Evolutionary conservation across 768 basidiomycete genomes (phyloP).

Genomic region (Naganishia kalamii): DNA sequence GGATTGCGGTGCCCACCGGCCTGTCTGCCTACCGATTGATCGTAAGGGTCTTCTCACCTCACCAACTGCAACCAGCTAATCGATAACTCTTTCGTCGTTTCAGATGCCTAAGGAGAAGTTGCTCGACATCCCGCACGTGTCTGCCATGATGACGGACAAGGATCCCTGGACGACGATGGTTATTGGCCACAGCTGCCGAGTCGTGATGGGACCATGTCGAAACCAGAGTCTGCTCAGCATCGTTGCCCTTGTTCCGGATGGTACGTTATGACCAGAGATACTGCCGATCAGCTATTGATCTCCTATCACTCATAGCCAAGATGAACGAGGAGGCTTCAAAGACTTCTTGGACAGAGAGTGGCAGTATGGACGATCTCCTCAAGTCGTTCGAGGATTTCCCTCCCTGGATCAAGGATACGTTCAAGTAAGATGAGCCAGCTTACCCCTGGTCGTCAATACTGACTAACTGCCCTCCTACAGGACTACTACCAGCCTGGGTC

Average conservation of each 20-base stretch:
- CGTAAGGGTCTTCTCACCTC: neutral
- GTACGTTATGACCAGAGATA: neutral
- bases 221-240: neutral
- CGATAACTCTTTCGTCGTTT: neutral
- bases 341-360: constrained; percentile 20
- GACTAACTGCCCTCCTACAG: neutral
- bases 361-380: constrained; percentile 17
- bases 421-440: constrained; percentile 11
- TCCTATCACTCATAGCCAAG: neutral
- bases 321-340: constrained; percentile 13
- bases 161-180: constrained; percentile 23
- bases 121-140: neutral
- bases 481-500: neutral
- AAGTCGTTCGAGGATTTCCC: constrained; percentile 16
- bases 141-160: neutral
- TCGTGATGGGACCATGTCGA: constrained; percentile 15
- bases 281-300: neutral
- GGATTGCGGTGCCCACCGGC: constrained; percentile 12
- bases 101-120: constrained; percentile 5
- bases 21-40: constrained; percentile 21
- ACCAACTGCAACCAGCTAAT: neutral
- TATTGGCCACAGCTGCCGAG: constrained; percentile 10
- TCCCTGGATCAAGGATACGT: constrained; percentile 16
- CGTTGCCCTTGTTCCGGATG: constrained; percentile 19
- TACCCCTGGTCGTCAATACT: neutral